Percentiles rank a stretch among this genome's conserved stretches.
Conservation (phyloP, 2,329 filamentous ascomycete genomes). For the Colletotrichum sp. region DNA sequence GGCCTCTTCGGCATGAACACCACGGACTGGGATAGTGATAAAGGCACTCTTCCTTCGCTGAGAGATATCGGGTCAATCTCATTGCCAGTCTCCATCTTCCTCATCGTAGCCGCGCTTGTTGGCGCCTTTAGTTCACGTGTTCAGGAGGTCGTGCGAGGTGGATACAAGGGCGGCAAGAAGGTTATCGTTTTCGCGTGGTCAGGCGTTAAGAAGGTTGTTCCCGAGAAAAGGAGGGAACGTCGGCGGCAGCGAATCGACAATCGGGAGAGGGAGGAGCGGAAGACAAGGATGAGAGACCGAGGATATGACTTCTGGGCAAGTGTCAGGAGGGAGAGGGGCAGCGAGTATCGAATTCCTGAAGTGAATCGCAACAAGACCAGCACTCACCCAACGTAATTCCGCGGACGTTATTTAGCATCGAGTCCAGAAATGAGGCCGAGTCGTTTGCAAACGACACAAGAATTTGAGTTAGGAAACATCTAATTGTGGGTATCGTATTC, state of each 20-base stretch:
- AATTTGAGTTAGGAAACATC: not conserved
- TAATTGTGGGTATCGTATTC: not conserved
- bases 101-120: conserved; percentile 57
- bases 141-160: conserved; percentile 34
- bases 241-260: conserved; percentile 22
- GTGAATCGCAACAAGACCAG: conserved; percentile 34
- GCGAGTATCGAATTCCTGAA: conserved; percentile 42
- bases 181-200: not conserved
- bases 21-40: conserved; percentile 54
- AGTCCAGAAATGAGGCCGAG: not conserved
- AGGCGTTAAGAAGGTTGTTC: not conserved
- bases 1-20: conserved; percentile 71
- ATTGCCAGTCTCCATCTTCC: conserved; percentile 49
- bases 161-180: conserved; percentile 4
- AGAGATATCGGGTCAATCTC: conserved; percentile 52
- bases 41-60: conserved; percentile 47
- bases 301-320: conserved; percentile 47
- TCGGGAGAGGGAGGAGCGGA: not conserved
- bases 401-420: not conserved
- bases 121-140: conserved; percentile 60
- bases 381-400: no score
- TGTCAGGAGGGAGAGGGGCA: conserved; percentile 42
- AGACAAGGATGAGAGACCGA: conserved; percentile 30
- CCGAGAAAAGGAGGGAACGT: conserved; percentile 10
- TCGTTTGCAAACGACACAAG: not conserved